Conservation (phyloP, 2,329 filamentous ascomycete species). For the Purpureocillium takamizusanense region DNA sequence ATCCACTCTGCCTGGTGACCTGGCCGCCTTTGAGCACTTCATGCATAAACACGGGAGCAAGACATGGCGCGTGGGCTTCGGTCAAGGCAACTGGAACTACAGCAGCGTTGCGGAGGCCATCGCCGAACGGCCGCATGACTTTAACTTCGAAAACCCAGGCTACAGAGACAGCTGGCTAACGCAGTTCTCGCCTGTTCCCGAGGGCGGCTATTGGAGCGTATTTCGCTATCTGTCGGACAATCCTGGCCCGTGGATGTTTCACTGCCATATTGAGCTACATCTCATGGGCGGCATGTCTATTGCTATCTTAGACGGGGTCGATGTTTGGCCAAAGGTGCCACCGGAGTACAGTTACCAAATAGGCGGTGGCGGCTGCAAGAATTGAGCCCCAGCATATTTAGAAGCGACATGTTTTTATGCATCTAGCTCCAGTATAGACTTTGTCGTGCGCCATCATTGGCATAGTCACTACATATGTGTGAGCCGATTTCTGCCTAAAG, state of each 20-base stretch:
- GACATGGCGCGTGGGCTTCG: conserved; percentile 31
- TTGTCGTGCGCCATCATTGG: no score
- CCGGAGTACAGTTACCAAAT: not conserved
- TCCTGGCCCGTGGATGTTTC: conserved; percentile 36
- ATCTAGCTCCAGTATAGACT: no score
- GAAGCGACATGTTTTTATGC: no score
- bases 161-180: conserved; percentile 25
- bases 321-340: conserved; percentile 13
- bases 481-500: no score
- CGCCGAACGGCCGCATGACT: conserved; percentile 22
- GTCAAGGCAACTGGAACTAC: conserved; percentile 29
- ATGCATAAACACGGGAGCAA: conserved; percentile 42
- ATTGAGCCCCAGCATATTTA: no score
- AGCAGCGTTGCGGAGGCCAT: conserved; percentile 29
- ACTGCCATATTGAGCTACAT: conserved; percentile 41
- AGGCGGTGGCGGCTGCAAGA: no score
- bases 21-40: conserved; percentile 1
- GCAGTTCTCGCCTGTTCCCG: conserved; percentile 1
- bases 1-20: conserved; percentile 9
- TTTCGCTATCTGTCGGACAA: conserved; percentile 35
- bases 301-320: conserved; percentile 36
- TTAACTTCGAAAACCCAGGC: conserved; percentile 34
- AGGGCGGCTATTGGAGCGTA: conserved; percentile 25
- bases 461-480: no score
- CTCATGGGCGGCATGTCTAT: conserved; percentile 37